Percentiles rank a stretch among this genome's conserved stretches.
phyloP scores from a whole-genome alignment of 441 rosid species.

The Populus trichocarpa region DNA sequence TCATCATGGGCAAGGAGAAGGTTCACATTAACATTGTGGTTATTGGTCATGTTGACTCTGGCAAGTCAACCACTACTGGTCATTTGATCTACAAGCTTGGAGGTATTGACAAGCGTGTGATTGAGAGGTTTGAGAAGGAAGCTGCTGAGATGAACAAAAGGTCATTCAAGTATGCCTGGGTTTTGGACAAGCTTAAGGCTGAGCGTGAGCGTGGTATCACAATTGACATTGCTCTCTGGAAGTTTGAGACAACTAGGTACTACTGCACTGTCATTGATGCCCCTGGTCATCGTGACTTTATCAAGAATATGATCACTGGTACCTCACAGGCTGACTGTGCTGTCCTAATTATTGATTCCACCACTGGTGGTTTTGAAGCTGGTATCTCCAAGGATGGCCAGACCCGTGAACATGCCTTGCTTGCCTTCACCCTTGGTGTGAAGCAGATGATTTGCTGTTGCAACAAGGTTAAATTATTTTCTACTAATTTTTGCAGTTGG shows the following conservation, averaged over 20 bases:
- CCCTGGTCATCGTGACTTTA: conserved; percentile 49
- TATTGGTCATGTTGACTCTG: conserved; percentile 50
- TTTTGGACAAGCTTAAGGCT: conserved; percentile 48
- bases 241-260: conserved; percentile 47
- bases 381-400: conserved; percentile 55
- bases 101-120: conserved; percentile 57
- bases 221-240: conserved; percentile 48
- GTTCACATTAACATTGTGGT: conserved; percentile 46
- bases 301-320: conserved; percentile 55
- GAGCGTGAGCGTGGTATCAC: conserved; percentile 56
- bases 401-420: conserved; percentile 50
- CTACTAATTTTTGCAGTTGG: not conserved
- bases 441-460: conserved; percentile 52
- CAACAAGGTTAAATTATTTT: conserved; percentile 34
- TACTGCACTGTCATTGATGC: conserved; percentile 55
- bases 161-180: conserved; percentile 53
- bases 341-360: conserved; percentile 45
- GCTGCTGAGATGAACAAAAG: conserved; percentile 57
- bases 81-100: conserved; percentile 55
- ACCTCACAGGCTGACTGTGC: conserved; percentile 56
- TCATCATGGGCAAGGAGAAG: conserved; percentile 55
- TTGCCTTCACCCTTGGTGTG: conserved; percentile 51
- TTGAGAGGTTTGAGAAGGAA: conserved; percentile 57
- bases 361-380: conserved; percentile 53
- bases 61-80: conserved; percentile 46